phyloP scores from a whole-genome alignment of 192 early-diverging fungal species.

The Entophlyctis luteolus region DNA sequence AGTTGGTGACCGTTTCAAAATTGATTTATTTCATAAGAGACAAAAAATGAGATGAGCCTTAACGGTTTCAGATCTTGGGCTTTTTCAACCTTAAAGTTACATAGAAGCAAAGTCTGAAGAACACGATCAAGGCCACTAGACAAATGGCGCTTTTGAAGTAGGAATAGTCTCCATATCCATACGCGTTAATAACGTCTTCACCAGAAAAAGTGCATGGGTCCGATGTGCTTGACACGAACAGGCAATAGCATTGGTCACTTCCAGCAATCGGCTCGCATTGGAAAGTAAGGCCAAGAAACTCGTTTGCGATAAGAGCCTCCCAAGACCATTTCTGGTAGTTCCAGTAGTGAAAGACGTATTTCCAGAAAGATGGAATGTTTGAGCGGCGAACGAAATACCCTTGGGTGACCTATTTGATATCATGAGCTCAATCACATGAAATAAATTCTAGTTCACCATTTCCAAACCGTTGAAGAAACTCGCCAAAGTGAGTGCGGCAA shows the following conservation, averaged over 20 bases:
- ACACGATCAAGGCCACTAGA: constrained; percentile 17
- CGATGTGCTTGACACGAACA: not conserved
- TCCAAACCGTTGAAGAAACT: constrained; percentile 27
- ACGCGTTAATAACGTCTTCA: no score
- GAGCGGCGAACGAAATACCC: constrained; percentile 30
- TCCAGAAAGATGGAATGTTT: constrained; percentile 31
- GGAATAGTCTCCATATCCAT: no score
- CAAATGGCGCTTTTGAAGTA: constrained; percentile 18
- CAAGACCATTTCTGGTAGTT: constrained; percentile 31
- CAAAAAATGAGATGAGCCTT: not conserved
- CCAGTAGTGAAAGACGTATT: constrained; percentile 33
- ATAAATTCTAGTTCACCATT: constrained; percentile 15
- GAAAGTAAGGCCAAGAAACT: constrained; percentile 20
- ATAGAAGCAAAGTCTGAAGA: no score
- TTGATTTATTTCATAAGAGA: not conserved
- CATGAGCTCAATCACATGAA: constrained; percentile 13
- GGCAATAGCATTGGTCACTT: not conserved
- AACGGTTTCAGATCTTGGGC: no score
- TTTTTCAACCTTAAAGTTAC: no score
- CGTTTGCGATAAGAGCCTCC: constrained; percentile 21
- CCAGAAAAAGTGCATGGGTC: constrained; percentile 18
- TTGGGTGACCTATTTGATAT: constrained; percentile 14
- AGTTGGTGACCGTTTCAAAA: not conserved
- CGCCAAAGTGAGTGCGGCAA: constrained; percentile 31
- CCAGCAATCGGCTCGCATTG: not conserved